Conservation (phyloP, 768 basidiomycete genomes). For the Chiua virens region DNA sequence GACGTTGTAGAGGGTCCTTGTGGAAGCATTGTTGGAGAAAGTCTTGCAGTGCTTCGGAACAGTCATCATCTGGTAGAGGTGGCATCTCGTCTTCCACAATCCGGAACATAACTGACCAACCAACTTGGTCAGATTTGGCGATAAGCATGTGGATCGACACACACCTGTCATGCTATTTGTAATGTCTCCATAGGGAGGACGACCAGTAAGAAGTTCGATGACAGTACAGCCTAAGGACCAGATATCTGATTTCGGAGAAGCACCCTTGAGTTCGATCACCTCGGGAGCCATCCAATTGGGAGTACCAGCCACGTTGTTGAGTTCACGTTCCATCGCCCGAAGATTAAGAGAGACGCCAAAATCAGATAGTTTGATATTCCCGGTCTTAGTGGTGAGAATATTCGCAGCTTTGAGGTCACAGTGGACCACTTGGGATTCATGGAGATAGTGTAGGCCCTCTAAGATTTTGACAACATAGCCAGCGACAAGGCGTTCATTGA, state of each 20-base stretch:
- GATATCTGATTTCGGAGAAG: constrained; percentile 90
- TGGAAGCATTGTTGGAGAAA: constrained; percentile 88
- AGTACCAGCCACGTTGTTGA: constrained; percentile 87
- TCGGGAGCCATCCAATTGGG: constrained; percentile 99
- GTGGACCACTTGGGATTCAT: constrained; percentile 87
- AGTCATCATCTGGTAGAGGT: constrained; percentile 74
- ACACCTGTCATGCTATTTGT: constrained; percentile 88
- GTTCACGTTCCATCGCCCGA: constrained; percentile 83
- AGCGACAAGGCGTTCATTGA: constrained; percentile 90
- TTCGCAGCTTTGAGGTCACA: constrained; percentile 99
- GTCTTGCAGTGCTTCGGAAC: constrained; percentile 72
- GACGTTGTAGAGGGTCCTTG: constrained; percentile 83
- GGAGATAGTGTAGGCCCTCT: constrained; percentile 92
- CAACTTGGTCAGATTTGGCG: not conserved
- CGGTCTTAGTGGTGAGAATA: constrained; percentile 97
- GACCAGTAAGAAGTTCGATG: constrained; percentile 89
- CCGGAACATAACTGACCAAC: constrained; percentile 82
- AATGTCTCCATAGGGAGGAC: constrained; percentile 90
- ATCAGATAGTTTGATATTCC: constrained; percentile 95
- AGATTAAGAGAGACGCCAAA: constrained; percentile 97
- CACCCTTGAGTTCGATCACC: constrained; percentile 92
- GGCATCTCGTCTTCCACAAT: constrained; percentile 95
- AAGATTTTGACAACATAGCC: constrained; percentile 95
- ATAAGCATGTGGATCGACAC: constrained; percentile 4
- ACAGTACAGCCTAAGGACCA: constrained; percentile 97